These are phyloP conservation scores for Podospora pseudocomata DNA, from an alignment of 495 filamentous ascomycete genomes.

Conservation along the genomic window DNA sequence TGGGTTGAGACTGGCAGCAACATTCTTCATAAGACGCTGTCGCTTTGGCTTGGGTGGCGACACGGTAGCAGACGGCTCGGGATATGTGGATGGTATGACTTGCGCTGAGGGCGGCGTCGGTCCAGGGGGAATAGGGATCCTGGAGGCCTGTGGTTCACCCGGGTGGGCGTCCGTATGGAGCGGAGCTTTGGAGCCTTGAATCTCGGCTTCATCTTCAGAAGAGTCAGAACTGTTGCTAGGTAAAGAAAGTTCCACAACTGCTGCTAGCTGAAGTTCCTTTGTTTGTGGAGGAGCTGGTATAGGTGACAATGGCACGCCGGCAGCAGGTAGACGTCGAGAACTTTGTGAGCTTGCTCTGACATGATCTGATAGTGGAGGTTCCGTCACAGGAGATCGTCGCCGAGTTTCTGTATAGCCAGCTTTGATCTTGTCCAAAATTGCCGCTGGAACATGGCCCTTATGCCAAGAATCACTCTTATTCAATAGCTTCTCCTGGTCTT, in stretches of 20 bases:
- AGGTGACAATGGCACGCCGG: background rate
- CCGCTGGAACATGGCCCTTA: background rate
- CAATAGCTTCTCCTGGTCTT: background rate
- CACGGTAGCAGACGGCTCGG: background rate
- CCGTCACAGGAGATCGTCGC: background rate
- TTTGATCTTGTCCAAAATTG: background rate
- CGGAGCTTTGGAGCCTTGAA: background rate
- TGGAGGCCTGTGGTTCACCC: background rate
- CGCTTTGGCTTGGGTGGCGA: slow-evolving; percentile 12
- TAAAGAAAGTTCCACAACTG: background rate
- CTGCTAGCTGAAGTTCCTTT: background rate
- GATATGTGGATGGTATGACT: slow-evolving; percentile 36
- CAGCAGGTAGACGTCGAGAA: background rate
- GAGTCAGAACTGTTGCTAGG: background rate
- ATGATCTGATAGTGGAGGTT: background rate
- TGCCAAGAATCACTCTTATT: background rate
- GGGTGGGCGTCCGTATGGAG: background rate
- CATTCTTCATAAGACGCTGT: slow-evolving; percentile 19
- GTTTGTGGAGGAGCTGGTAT: background rate
- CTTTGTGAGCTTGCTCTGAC: background rate
- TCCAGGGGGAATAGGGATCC: slow-evolving; percentile 14
- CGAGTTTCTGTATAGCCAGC: background rate
- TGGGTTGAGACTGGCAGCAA: background rate
- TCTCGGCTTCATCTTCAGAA: background rate
- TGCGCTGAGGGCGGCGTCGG: slow-evolving; percentile 43